Percentiles rank a stretch among this genome's conserved stretches.
Conservation (phyloP, 2,329 filamentous ascomycete genomes). For the Ceratocystis destructans region DNA sequence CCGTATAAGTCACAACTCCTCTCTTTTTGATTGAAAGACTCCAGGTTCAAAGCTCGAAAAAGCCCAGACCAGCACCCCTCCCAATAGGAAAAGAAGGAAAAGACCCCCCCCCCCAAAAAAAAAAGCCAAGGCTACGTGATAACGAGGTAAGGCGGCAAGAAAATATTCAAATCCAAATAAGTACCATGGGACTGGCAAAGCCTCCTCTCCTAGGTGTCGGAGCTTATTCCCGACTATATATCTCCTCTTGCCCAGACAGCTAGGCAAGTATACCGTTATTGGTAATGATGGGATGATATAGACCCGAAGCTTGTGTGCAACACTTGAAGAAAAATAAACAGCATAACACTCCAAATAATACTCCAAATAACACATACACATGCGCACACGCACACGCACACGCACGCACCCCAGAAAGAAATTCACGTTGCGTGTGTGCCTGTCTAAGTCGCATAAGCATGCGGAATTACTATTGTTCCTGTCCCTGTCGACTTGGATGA, state of each 20-base stretch:
- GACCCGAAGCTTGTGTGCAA: not conserved
- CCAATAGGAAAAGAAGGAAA: too few species aligned
- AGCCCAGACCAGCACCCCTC: not conserved
- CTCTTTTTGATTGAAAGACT: not conserved
- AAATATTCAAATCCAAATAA: not conserved
- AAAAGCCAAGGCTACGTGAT: constrained; percentile 1
- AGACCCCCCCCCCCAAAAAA: too few species aligned
- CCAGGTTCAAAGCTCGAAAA: not conserved
- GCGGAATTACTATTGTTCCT: too few species aligned
- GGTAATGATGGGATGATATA: constrained; percentile 4
- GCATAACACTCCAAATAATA: too few species aligned
- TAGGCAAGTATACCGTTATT: not conserved
- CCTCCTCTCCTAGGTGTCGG: not conserved
- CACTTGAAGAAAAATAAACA: not conserved
- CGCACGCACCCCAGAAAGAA: too few species aligned
- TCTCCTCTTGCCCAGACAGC: not conserved
- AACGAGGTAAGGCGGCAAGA: not conserved
- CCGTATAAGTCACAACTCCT: not conserved
- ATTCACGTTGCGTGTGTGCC: too few species aligned
- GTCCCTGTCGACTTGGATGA: too few species aligned
- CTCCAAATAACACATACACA: too few species aligned
- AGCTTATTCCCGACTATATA: not conserved
- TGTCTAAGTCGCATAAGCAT: too few species aligned
- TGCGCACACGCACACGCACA: too few species aligned
- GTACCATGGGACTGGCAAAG: not conserved